Percentiles rank a stretch among this genome's conserved stretches.
Conservation (phyloP, 352 stramenopile genomes). For the Phytopythium vexans region DNA sequence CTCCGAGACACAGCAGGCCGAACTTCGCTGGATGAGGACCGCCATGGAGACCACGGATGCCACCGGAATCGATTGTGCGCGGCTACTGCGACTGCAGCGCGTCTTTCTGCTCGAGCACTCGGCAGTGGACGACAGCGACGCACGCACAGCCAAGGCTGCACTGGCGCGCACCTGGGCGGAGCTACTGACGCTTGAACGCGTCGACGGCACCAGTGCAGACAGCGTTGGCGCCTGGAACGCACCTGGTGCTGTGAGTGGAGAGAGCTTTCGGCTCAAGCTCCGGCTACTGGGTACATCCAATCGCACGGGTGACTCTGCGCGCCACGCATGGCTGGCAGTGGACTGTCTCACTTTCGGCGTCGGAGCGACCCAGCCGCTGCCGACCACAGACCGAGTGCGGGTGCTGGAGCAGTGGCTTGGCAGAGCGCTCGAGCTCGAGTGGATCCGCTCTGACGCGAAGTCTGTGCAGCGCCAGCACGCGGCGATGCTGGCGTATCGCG, state of each 20-base stretch:
- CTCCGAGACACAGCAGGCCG: no score
- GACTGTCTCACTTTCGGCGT: constrained; percentile 1
- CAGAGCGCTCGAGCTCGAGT: constrained; percentile 36
- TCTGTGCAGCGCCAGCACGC: constrained; percentile 43
- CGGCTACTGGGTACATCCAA: constrained; percentile 12
- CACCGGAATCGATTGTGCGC: no score
- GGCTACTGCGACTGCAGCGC: no score
- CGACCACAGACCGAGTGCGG: no score
- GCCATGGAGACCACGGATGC: no score
- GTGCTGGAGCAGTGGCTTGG: constrained; percentile 23
- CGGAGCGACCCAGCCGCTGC: background rate
- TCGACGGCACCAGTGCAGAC: background rate
- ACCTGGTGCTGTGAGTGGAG: constrained; percentile 10
- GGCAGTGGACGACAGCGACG: no score
- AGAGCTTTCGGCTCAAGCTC: constrained; percentile 19
- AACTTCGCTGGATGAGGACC: no score
- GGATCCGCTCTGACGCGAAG: constrained; percentile 37
- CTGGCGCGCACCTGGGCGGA: no score
- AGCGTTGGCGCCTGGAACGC: background rate
- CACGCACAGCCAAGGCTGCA: no score
- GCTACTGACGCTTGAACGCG: no score
- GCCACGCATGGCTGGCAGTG: background rate
- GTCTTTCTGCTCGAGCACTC: no score
- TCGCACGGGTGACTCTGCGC: background rate
- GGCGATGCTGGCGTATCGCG: constrained; percentile 32